Percentiles rank a stretch among this genome's conserved stretches.
Evolutionary conservation across 371 early-diverging fungal species (phyloP).

Genomic region (Mortierella sp.): DNA sequence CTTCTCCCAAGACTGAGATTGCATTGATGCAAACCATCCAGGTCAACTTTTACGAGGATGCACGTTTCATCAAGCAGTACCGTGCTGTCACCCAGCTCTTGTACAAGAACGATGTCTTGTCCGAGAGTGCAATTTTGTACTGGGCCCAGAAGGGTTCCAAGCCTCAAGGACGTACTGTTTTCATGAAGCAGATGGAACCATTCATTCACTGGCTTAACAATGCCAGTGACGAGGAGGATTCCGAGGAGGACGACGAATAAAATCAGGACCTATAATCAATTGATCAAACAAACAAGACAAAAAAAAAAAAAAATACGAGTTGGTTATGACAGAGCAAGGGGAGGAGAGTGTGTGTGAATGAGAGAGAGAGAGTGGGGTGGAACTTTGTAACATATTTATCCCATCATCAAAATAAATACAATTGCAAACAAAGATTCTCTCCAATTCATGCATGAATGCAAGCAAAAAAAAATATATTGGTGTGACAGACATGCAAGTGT

Average conservation of each 20-base stretch:
- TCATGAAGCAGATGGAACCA: slow-evolving; percentile 92
- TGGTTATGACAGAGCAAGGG: neutral
- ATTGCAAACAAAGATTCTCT: neutral
- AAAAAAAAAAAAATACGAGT: neutral
- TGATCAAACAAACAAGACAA: slow-evolving; percentile 3
- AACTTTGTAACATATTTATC: slow-evolving; percentile 8
- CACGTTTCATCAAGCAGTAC: slow-evolving; percentile 89
- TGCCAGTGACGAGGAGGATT: slow-evolving; percentile 81
- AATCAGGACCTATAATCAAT: neutral
- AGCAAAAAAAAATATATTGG: too few relatives aligned
- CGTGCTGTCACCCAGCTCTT: slow-evolving; percentile 83
- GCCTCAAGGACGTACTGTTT: slow-evolving; percentile 87
- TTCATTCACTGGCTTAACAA: slow-evolving; percentile 88
- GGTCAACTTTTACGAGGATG: slow-evolving; percentile 87
- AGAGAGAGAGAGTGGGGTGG: neutral
- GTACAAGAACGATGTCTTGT: slow-evolving; percentile 91
- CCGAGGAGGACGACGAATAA: slow-evolving; percentile 73
- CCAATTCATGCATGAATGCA: too few relatives aligned
- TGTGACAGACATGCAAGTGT: too few relatives aligned
- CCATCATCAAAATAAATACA: neutral
- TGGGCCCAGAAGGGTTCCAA: slow-evolving; percentile 94
- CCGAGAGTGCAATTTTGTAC: slow-evolving; percentile 91
- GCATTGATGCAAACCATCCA: slow-evolving; percentile 87
- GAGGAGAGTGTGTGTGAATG: neutral
- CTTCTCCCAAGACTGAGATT: slow-evolving; percentile 88